Base-by-base conservation (phyloP, 208 protist species). In the Trypanosoma rangeli region DNA sequence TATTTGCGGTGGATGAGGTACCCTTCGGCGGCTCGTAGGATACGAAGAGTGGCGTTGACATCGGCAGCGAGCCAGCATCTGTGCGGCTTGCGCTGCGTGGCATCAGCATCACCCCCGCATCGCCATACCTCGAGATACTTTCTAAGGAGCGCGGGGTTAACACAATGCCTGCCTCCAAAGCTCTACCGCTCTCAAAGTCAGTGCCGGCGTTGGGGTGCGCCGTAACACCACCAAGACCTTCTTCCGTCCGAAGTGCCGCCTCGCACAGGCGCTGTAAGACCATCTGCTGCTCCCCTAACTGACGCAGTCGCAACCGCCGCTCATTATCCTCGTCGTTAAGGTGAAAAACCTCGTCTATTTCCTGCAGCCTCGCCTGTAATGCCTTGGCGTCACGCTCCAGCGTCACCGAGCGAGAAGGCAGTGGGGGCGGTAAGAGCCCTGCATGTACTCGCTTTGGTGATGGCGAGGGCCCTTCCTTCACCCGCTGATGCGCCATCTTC, bases 251-350 rank as follows among this genome's bases (percentile, higher is more conserved):
- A 18, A 92, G 58, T 3, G 84, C 84, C 42, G 75, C 84, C 58
- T 87, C 89, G 68, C 86, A 94, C 9, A 94, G 72, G 15, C 58
- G 68, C 63, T 89, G 78, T 7, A 94, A 78, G 20, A 68, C 71
- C 39, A 67, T 55, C 67, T 94, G 89, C 16, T 79, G 74, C 48
- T 77, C 70, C 57, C 89, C 82, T 55, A 94, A 62, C 59, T 87
- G 76, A 39, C 78, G 55, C 29, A 94, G 59, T n/a, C 85, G 83
- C 48, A 55, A 24, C 54, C 62, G 39, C 13, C 59, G 70, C 49
- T 75, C 69, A 29, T n/a, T 39, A 52, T 68, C 35, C 18, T 58
- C 33, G 50, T 77, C 59, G 60, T 53, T 64, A 46, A 18, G 28
- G 35, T 63, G 24, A 63, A 77, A 77, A 18, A 46, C 24, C 22